Percentiles rank a stretch among this genome's conserved stretches.
phyloP scores from a whole-genome alignment of 768 basidiomycete genomes.

The Hemileccinum impolitum region DNA sequence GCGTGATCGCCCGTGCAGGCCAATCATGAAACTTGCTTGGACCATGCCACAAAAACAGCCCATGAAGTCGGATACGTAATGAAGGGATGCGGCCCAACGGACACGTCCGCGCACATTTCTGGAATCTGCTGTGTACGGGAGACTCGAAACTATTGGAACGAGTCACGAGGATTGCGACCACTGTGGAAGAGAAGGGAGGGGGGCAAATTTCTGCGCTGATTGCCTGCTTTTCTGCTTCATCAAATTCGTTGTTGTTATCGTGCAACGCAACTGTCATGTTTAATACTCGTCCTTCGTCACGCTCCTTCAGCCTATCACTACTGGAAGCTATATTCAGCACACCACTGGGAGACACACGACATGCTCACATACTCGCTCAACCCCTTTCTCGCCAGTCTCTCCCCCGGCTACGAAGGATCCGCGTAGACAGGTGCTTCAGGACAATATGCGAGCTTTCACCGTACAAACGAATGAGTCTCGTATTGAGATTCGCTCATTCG shows the following conservation, averaged over 20 bases:
- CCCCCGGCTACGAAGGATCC: constrained; percentile 7
- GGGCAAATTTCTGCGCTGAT: constrained; percentile 19
- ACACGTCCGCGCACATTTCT: constrained; percentile 21
- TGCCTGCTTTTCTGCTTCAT: constrained; percentile 22
- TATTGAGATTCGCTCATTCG: constrained; percentile 17
- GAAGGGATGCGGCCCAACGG: constrained; percentile 8
- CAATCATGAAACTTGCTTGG: no score
- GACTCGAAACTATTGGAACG: constrained; percentile 11
- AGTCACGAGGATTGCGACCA: constrained; percentile 16
- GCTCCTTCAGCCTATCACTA: background rate
- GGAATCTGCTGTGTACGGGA: constrained; percentile 23
- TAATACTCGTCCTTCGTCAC: constrained; percentile 18
- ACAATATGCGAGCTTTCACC: constrained; percentile 12
- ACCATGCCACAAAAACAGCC: no score
- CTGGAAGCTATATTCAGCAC: constrained; percentile 20
- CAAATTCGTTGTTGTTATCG: constrained; percentile 16
- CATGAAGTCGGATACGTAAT: no score
- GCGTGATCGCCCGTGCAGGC: no score
- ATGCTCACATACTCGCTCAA: constrained; percentile 25
- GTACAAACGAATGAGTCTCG: constrained; percentile 15
- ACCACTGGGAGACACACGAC: constrained; percentile 13
- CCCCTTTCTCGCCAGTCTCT: constrained; percentile 5
- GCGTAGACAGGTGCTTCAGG: background rate
- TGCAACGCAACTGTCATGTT: constrained; percentile 15
- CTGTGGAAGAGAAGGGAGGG: constrained; percentile 18